Evolutionary conservation across 768 basidiomycete genomes (phyloP), one percentile per base, ranked within the genome.

Genomic region (Lentinula detonsa): DNA sequence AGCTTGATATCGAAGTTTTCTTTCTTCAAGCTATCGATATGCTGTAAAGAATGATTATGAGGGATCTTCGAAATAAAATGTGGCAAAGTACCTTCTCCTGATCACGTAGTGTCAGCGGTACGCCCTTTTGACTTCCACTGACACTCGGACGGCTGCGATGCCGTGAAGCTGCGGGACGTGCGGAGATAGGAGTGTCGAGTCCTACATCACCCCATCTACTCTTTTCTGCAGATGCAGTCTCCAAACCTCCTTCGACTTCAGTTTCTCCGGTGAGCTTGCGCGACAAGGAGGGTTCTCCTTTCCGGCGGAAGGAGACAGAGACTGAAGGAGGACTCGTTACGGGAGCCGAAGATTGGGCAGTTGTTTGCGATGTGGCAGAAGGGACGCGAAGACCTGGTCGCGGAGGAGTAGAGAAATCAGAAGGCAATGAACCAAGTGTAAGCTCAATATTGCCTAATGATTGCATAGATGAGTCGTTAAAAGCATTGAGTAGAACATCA

Each of bases 1-100:
- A 98, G 83, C 73, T 98, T 97, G 70, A 99, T 87, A 68, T 88
- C 90, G 72, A 98, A 98, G 78, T 96, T 96, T 72, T 98, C 95
- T 72, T 95, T 97, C 77, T 96, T 95, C 68, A 95, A 84, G 63
- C 86, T 87, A 74, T 98, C 94, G 69, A 97, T 93, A 72, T 95
- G 91, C 95, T 98, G 68, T 31, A 49, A 34, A 34, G 39, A 37
- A 31, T 5, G 23, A 33, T 40, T 5, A 34, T n/a, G 23, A 43
- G 40, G 8, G 18, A 3, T 31, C 3, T 8, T 5, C 21, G 21
- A 11, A 43, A 5, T 9, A 23, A 18, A 23, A 13, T 56, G 1
- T 15, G 13, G n/a, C 15, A 6, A 23, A 18, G 13, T 43, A 93
- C 96, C 83, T 98, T 96, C 75, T 98, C 95, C 73, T 99, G 96